Base-by-base conservation (phyloP, 1,284 basidiomycete species). In the Sanghuangporus sanghuang region DNA sequence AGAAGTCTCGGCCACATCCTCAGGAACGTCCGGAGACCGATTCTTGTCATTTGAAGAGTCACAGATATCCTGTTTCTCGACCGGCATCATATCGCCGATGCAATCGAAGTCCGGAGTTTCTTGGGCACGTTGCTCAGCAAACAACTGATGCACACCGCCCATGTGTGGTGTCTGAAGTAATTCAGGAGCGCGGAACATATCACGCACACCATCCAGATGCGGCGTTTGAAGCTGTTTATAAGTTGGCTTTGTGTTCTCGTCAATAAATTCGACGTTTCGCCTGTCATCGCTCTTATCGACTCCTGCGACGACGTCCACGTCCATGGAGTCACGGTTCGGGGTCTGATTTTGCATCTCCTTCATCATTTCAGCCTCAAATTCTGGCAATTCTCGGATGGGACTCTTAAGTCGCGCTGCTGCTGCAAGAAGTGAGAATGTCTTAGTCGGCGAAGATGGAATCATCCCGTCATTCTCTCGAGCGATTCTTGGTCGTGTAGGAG, bases 121-220 rank as follows among this genome's bases (percentile, higher is more conserved):
- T n/a, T 57, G 63, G 6, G 40, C 48, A 11, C 18, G 52, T 36
- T 40, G 57, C 42, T 68, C 68, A 21, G 54, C 58, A 65, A 74
- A 77, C 68, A 77, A 68, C 54, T 70, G 69, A n/a, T 70, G 69
- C 55, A 77, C 65, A 16, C 77, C 76, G 23, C 74, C 72, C 71
- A 79, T 68, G 18, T 67, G 66, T 56, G 77, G 77, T 0, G 77
- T 78, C 50, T 70, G 64, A n/a, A 58, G 21, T 8, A 56, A 62
- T 6, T 49, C 57, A 35, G 58, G 57, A 44, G 36, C 55, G 6
- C 68, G 63, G 72, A 76, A 78, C 64, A 78, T 69, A 38, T 73
- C 68, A n/a, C 73, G 70, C 49, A 78, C 66, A 21, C 76, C 76
- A 9, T 67, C 65, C 39, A 77, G 68, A 1, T 69, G 67, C 3